Evolutionary conservation across 768 basidiomycete genomes (phyloP).

Genomic region (Dioszegia crocea): DNA sequence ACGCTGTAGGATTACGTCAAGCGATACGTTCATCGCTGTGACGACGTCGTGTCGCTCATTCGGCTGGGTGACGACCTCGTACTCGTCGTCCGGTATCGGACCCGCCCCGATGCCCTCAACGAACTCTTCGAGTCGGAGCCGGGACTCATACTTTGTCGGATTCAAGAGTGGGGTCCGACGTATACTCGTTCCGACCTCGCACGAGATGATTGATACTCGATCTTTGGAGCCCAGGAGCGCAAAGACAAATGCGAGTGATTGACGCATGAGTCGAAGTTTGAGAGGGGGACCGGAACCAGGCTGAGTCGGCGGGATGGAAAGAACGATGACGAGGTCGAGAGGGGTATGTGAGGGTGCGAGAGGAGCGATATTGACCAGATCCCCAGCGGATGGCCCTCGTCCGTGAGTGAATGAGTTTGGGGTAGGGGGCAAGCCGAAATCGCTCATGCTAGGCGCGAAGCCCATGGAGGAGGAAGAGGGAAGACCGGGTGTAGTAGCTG

Average conservation of each 20-base stretch:
- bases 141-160: slow-evolving; percentile 65
- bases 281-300: slow-evolving; percentile 52
- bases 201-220: slow-evolving; percentile 83
- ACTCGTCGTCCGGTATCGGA: slow-evolving; percentile 53
- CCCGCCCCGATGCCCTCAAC: slow-evolving; percentile 61
- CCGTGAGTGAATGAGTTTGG: slow-evolving; percentile 53
- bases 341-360: slow-evolving; percentile 78
- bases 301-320: slow-evolving; percentile 70
- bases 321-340: slow-evolving; percentile 84
- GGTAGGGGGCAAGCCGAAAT: slow-evolving; percentile 40
- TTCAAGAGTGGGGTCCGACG: slow-evolving; percentile 91
- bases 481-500: background rate
- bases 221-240: slow-evolving; percentile 72
- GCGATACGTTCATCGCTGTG: slow-evolving; percentile 93
- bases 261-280: slow-evolving; percentile 82
- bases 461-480: slow-evolving; percentile 10
- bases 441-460: slow-evolving; percentile 53
- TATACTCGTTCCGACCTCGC: slow-evolving; percentile 76
- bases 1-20: slow-evolving; percentile 91
- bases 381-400: slow-evolving; percentile 62
- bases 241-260: slow-evolving; percentile 79
- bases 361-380: slow-evolving; percentile 63
- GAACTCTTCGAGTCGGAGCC: slow-evolving; percentile 67
- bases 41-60: slow-evolving; percentile 97
- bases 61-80: slow-evolving; percentile 66